Evolutionary conservation across 371 early-diverging fungal genomes (phyloP), one percentile per base, ranked within the genome.

Genomic region (Apophysomyces variabilis): DNA sequence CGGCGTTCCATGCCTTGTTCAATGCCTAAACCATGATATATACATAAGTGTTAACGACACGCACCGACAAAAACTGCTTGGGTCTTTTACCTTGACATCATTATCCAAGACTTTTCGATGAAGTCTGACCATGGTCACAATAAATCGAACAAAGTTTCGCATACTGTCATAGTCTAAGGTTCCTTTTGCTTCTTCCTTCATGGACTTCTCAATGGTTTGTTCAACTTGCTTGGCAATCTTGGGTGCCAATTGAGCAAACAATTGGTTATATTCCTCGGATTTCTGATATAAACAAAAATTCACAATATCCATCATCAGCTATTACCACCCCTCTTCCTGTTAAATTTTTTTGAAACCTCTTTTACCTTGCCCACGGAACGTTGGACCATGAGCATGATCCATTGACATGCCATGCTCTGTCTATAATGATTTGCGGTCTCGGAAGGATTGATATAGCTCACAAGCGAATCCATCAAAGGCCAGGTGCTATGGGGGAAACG

Each of bases 401-500:
- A 79, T 16, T 82, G 78, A 60, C 75, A 85, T 12, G 84, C 88
- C 79, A 87, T 85, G 60, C 84, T 84, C 68, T 88, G 86, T 66
- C 88, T 87, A 77, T 84, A 92, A 43, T 81, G 76, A 70, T 91
- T 93, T 69, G 84, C 84, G 37, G 85, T 79, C 39, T 79, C 75
- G 62, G 66, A 76, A 43, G 87, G 87, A 41, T 76, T 73, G 14
- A 83, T 84, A 63, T 78, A 86, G 39, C 77, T 77, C 46, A 81
- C 71, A 44, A 90, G 67, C 5, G 85, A 76, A 38, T 80, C 77
- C 44, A 91, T 64, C 38, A 89, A 66, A 61, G 76, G 76, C 85
- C 89, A 88, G 62, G 87, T 88, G 41, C 84, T 75, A 37, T 83
- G 77, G 14, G 89, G 90, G 68, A 87, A 88, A 60, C 89, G 84